phyloP scores from a whole-genome alignment of 768 basidiomycete species.

The Candolleomyces efflorescens region DNA sequence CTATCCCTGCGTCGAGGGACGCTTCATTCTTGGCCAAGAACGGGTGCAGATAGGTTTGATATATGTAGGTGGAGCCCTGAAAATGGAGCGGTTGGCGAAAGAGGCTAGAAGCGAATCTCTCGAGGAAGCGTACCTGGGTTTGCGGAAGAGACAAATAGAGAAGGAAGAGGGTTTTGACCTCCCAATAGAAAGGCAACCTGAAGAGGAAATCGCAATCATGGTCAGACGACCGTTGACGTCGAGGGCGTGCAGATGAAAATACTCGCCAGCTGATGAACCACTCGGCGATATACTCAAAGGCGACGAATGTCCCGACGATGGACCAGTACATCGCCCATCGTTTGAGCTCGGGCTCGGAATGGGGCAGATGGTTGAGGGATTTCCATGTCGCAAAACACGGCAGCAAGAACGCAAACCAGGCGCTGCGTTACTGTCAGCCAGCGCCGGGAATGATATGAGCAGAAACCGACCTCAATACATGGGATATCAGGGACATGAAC shows the following conservation, averaged over 20 bases:
- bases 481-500: constrained; percentile 47
- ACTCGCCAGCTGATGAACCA: constrained; percentile 64
- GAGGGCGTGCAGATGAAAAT: constrained; percentile 7
- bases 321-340: constrained; percentile 62
- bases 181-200: constrained; percentile 79
- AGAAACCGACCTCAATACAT: constrained; percentile 39
- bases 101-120: constrained; percentile 6
- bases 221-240: background rate
- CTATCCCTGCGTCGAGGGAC: constrained; percentile 56
- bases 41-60: constrained; percentile 55
- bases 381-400: constrained; percentile 68
- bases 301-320: constrained; percentile 55
- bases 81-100: background rate
- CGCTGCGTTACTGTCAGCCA: constrained; percentile 31
- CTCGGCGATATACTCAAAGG: constrained; percentile 59
- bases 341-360: constrained; percentile 50
- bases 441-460: background rate
- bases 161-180: constrained; percentile 62
- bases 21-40: constrained; percentile 56
- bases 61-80: constrained; percentile 68
- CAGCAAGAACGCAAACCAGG: constrained; percentile 67
- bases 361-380: constrained; percentile 50
- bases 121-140: constrained; percentile 43
- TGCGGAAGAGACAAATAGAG: constrained; percentile 68
- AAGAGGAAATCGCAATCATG: constrained; percentile 16